A percentile compares a stretch with the other conserved stretches of the same genome.
Conservation (phyloP, 2,329 filamentous ascomycete species). For the Remersonia thermophila region DNA sequence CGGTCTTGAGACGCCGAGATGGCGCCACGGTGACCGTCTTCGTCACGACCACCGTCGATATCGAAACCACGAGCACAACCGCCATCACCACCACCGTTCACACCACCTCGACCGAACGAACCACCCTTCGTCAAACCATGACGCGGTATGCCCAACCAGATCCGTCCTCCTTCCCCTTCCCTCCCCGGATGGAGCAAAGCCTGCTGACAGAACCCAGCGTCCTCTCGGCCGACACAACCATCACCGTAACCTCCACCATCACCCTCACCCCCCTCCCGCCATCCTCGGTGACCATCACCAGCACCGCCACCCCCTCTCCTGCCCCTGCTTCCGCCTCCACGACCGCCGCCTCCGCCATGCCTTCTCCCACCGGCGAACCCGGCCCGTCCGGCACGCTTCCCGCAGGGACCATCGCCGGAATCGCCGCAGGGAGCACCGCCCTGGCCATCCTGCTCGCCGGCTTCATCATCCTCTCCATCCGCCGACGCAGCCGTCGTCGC, state of each 20-base stretch:
- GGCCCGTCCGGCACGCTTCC: slow-evolving; percentile 2
- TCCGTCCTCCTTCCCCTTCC: too few relatives aligned
- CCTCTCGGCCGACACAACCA: slow-evolving; percentile 13
- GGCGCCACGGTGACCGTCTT: slow-evolving; percentile 8
- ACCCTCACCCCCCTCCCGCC: slow-evolving; percentile 12
- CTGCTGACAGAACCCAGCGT: slow-evolving; percentile 7
- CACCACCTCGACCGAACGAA: slow-evolving; percentile 12
- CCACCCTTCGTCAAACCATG: slow-evolving; percentile 12
- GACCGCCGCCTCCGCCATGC: slow-evolving; percentile 1
- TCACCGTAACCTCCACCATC: slow-evolving; percentile 14
- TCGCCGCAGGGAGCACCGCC: slow-evolving; percentile 10
- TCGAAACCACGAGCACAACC: slow-evolving; percentile 8
- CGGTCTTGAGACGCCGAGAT: neutral
- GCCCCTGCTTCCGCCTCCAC: neutral
- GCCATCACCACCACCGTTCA: slow-evolving; percentile 7
- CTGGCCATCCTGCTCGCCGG: slow-evolving; percentile 10
- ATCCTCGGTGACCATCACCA: slow-evolving; percentile 10
- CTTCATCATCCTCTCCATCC: slow-evolving; percentile 12
- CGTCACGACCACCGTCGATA: slow-evolving; percentile 8
- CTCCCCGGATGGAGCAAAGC: too few relatives aligned
- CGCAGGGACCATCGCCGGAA: slow-evolving; percentile 12
- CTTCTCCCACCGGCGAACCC: neutral
- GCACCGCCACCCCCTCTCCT: slow-evolving; percentile 5
- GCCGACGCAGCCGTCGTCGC: slow-evolving; percentile 7
- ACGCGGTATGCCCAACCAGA: slow-evolving; percentile 8